These are phyloP conservation scores for Hyaloscypha variabilis DNA, from an alignment of 495 filamentous ascomycete species.

Conservation along the genomic window DNA sequence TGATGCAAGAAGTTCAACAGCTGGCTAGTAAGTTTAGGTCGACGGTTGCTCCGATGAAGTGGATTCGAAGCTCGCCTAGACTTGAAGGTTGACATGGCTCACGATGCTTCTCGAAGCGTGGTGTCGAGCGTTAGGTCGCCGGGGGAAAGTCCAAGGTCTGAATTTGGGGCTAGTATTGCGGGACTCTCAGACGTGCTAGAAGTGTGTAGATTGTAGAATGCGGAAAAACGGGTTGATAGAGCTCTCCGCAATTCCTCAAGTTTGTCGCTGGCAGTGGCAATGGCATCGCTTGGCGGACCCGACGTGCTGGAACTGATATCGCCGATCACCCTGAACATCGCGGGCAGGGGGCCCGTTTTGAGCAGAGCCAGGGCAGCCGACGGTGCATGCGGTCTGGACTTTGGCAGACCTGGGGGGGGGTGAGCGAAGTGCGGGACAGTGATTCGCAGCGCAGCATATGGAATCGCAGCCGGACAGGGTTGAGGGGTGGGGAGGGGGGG, in stretches of 20 bases:
- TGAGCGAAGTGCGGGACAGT: too few species aligned
- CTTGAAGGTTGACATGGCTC: neutral
- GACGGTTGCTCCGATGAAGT: neutral
- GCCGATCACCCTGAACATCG: neutral
- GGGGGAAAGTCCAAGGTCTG: neutral
- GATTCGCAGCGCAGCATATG: too few species aligned
- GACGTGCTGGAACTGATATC: neutral
- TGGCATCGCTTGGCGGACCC: neutral
- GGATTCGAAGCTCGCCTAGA: neutral
- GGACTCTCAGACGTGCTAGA: neutral
- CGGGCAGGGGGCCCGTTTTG: slow-evolving; percentile 7
- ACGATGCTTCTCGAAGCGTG: neutral
- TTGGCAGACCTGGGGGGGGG: too few species aligned
- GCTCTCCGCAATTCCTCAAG: neutral
- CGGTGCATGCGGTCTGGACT: too few species aligned
- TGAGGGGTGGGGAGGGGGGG: too few species aligned
- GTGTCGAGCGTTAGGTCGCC: neutral
- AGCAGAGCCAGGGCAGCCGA: too few species aligned
- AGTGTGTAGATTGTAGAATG: too few species aligned
- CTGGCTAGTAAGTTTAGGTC: neutral
- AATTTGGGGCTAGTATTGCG: neutral
- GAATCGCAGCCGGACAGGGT: too few species aligned
- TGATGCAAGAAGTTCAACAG: neutral
- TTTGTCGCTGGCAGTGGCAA: too few species aligned
- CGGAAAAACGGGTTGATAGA: too few species aligned